These are phyloP conservation scores for Carallia pectinifolia DNA, from an alignment of 345 rosid species.

Conservation along the genomic window DNA sequence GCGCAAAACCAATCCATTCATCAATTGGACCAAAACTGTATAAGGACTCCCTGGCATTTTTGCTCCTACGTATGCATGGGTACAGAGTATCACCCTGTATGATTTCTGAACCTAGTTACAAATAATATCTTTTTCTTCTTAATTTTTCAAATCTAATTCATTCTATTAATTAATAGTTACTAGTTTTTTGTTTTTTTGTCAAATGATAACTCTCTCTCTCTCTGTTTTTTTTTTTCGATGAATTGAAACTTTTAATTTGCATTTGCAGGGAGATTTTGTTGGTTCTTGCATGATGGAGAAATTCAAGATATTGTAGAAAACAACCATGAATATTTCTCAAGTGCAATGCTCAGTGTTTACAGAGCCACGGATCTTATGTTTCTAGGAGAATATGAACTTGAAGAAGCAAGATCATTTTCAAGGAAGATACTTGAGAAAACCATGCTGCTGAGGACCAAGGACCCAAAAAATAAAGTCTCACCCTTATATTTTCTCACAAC, in stretches of 20 bases:
- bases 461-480: background rate
- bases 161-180: background rate
- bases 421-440: conserved; percentile 39
- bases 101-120: background rate
- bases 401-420: conserved; percentile 51
- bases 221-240: too few species aligned
- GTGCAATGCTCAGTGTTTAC: conserved; percentile 44
- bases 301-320: conserved; percentile 30
- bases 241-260: too few species aligned
- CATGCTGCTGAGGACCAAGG: background rate
- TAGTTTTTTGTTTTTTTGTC: background rate
- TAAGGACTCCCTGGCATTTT: conserved; percentile 58
- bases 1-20: conserved; percentile 2
- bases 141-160: background rate
- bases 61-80: conserved; percentile 54
- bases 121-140: background rate
- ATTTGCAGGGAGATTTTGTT: conserved; percentile 50
- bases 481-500: conserved; percentile 7
- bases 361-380: conserved; percentile 64
- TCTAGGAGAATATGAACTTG: conserved; percentile 44
- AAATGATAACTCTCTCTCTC: too few species aligned
- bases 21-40: conserved; percentile 29
- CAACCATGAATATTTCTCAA: conserved; percentile 31
- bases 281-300: conserved; percentile 48
- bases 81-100: conserved; percentile 47